Conservation (phyloP, 2,329 filamentous ascomycete species). For the Aspergillus sp. region DNA sequence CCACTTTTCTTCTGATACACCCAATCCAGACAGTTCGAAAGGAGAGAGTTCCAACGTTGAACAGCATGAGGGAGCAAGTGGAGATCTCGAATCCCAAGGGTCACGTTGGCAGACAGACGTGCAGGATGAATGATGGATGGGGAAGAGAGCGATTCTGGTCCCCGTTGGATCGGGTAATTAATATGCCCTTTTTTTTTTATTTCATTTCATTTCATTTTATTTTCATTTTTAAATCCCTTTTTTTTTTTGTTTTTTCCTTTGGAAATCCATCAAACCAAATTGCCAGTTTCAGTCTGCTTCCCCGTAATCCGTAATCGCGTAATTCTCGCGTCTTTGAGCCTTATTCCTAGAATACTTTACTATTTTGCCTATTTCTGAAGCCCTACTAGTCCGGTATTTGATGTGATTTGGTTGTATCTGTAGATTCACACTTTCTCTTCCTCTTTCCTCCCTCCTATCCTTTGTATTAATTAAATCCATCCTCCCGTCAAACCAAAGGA, state of each 20-base stretch:
- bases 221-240: conserved; percentile 4
- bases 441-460: background rate
- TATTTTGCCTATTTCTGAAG: background rate
- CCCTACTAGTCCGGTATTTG: background rate
- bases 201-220: conserved; percentile 1
- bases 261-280: background rate
- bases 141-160: conserved; percentile 1
- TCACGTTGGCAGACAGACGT: conserved; percentile 17
- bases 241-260: background rate
- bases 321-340: background rate
- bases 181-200: conserved; percentile 8
- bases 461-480: background rate
- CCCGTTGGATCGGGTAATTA: conserved; percentile 21
- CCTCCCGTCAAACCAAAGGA: background rate
- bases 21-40: background rate
- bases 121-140: conserved; percentile 9
- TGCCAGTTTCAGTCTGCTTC: background rate
- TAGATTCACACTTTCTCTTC: background rate
- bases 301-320: background rate
- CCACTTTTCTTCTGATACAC: conserved; percentile 10
- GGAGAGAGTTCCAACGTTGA: conserved; percentile 11
- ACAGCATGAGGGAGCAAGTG: conserved; percentile 12
- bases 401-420: background rate
- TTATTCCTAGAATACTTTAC: background rate
- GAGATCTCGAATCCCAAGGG: conserved; percentile 17